Evolutionary conservation across 2,329 filamentous ascomycete species (phyloP).

Genomic region (Rutstroemia sp.): DNA sequence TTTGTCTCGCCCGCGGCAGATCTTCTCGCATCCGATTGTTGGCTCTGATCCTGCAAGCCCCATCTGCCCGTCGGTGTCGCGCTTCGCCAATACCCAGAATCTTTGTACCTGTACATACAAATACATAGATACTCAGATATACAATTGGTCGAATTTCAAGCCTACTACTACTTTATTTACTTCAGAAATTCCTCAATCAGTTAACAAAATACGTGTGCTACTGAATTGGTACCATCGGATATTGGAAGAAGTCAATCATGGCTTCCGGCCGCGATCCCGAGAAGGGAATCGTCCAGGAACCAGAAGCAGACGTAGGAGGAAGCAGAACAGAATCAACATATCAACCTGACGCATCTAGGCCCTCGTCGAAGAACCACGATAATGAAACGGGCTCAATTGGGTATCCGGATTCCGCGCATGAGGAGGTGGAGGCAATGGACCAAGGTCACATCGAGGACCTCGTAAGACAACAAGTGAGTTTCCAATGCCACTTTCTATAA

Average conservation of each 20-base stretch:
- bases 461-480: slow-evolving; percentile 16
- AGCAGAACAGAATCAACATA: slow-evolving; percentile 15
- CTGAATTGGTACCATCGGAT: too few relatives aligned
- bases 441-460: slow-evolving; percentile 22
- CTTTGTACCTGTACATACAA: too few relatives aligned
- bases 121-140: too few relatives aligned
- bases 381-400: slow-evolving; percentile 11
- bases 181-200: too few relatives aligned
- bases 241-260: slow-evolving; percentile 11
- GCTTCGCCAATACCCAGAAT: too few relatives aligned
- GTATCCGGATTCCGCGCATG: slow-evolving; percentile 22
- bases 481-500: background rate
- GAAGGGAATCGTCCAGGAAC: slow-evolving; percentile 11
- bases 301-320: slow-evolving; percentile 9
- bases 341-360: slow-evolving; percentile 16
- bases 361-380: slow-evolving; percentile 5
- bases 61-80: too few relatives aligned
- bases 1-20: too few relatives aligned
- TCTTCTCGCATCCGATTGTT: too few relatives aligned
- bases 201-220: too few relatives aligned
- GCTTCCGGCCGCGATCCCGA: slow-evolving; percentile 12
- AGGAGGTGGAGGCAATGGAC: slow-evolving; percentile 25
- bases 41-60: too few relatives aligned
- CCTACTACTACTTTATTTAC: too few relatives aligned
- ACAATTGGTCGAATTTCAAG: too few relatives aligned